Base-by-base conservation (phyloP, 2,329 filamentous ascomycete species). In the Periconia digitata region DNA sequence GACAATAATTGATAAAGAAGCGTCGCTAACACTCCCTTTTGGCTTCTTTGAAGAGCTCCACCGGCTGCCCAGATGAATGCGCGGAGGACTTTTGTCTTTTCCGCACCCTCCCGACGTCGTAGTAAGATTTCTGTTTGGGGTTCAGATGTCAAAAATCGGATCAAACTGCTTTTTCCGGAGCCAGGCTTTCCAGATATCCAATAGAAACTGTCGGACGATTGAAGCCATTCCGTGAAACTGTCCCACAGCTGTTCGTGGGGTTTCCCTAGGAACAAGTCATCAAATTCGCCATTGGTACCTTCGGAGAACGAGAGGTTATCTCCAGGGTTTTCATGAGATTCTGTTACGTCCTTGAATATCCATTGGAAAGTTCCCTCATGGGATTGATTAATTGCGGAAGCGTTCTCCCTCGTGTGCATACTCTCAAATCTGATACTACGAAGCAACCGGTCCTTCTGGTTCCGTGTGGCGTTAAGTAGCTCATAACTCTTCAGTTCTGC, bases 351-450 rank as follows among this genome's bases (percentile, higher is more conserved):
- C 3, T 49, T 13, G 20, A 45, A 42, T 7, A 49, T 46, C 47
- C 47, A 45, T n/a, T 42, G 24, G 18, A 41, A 49, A 3, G 47
- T 39, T 6, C 21, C 27, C 29, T 37, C 22, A 8, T 43, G 34
- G 12, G 22, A 36, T 4, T 46, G 15, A 29, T 37, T 41, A 29
- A 49, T 42, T 4, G 43, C 29, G 10, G 32, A 16, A 10, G 17
- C 18, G 17, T 44, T 44, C 21, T 23, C 35, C 12, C 36, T 42
- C 8, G 42, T 37, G 23, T 49, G 42, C 47, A 46, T 49, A 8
- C 41, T 37, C 16, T 43, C 32, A 22, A 44, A 49, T 40, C n/a
- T 21, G 17, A 48, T 29, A 17, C 46, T 48, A 4, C 17, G 8
- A 5, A 37, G 1, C 8, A 48, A 34, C n/a, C 27, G 3, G 12